Percentiles rank a stretch among this genome's conserved stretches.
Conservation (phyloP, 2,329 filamentous ascomycete genomes). For the Ophiostoma ips region DNA sequence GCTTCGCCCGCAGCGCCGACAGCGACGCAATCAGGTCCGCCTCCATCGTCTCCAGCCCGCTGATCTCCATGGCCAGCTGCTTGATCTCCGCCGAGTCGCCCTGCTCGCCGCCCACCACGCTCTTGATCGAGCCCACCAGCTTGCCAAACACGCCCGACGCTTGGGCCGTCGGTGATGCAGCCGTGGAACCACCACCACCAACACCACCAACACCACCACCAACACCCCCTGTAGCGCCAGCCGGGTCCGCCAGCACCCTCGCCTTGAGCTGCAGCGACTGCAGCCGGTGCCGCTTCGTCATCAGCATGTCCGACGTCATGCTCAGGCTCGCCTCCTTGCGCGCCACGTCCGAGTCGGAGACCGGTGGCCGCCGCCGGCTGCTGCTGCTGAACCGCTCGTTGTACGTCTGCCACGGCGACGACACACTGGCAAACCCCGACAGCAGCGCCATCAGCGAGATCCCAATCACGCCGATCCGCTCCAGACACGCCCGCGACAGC, state of each 20-base stretch:
- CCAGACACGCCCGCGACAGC: slow-evolving; percentile 41
- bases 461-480: slow-evolving; percentile 69
- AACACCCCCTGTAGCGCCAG: slow-evolving; percentile 5
- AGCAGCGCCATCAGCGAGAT: slow-evolving; percentile 76
- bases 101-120: slow-evolving; percentile 40
- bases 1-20: slow-evolving; percentile 45
- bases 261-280: slow-evolving; percentile 54
- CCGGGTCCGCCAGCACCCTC: slow-evolving; percentile 11
- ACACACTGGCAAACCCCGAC: slow-evolving; percentile 83
- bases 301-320: slow-evolving; percentile 66
- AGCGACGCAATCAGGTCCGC: slow-evolving; percentile 53
- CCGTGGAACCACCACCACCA: slow-evolving; percentile 8
- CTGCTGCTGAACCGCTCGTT: slow-evolving; percentile 39
- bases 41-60: slow-evolving; percentile 69
- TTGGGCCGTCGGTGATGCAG: too few species aligned
- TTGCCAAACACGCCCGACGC: slow-evolving; percentile 42
- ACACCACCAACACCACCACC: slow-evolving; percentile 6
- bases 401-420: slow-evolving; percentile 74
- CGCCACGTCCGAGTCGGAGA: slow-evolving; percentile 60
- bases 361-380: slow-evolving; percentile 38
- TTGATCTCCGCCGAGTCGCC: slow-evolving; percentile 48
- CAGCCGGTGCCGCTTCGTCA: slow-evolving; percentile 58
- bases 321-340: slow-evolving; percentile 68
- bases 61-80: slow-evolving; percentile 57
- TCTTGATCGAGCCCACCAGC: slow-evolving; percentile 46